Evolutionary conservation across 2,329 filamentous ascomycete genomes (phyloP), one percentile per base, ranked within the genome.

Genomic region (Fusarium euwallaceae): DNA sequence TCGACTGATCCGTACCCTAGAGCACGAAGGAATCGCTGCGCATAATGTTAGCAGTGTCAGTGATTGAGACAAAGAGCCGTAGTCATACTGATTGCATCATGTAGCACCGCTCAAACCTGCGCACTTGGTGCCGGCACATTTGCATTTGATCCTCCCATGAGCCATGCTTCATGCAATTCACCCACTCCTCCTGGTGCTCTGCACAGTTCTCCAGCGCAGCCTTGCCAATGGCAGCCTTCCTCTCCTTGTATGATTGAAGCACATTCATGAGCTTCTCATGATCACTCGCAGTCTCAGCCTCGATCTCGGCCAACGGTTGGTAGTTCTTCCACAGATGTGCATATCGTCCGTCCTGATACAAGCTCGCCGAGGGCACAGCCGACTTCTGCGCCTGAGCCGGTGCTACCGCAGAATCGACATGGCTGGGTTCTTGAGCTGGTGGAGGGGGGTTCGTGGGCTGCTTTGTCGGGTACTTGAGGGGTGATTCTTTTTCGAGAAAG

Each of bases 241-340:
- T 92, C 80, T 94, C 91, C 82, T 98, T 97, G 88, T 92, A 97
- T 8, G 91, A 92, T 63, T 96, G 93, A 61, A 98, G 86, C 66
- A 98, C 92, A 81, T 94, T 91, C 81, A 90, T 88, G 75, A 97
- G 88, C 82, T 93, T 93, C 80, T 98, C 95, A 79, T 95, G 91
- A 77, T 97, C 93, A 43, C 90, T 91, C 81, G 93, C 93, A 22
- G 88, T 87, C 70, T 91, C 90, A 59, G 89, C 87, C 79, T 96
- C 92, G 70, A 97, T 85, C 66, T 93, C 87, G 39, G 87, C 81
- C 62, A 94, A 91, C 10, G 96, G 92, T 68, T 89, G 89, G 87
- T 99, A 99, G 68, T 90, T 94, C 84, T 95, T 96, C 97, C 97
- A 99, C 36, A 99, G 87, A 81, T 98, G 90, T 66, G 95, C 95